phyloP scores from a whole-genome alignment of 2,329 filamentous ascomycete genomes.

The Exserohilum turcica region DNA sequence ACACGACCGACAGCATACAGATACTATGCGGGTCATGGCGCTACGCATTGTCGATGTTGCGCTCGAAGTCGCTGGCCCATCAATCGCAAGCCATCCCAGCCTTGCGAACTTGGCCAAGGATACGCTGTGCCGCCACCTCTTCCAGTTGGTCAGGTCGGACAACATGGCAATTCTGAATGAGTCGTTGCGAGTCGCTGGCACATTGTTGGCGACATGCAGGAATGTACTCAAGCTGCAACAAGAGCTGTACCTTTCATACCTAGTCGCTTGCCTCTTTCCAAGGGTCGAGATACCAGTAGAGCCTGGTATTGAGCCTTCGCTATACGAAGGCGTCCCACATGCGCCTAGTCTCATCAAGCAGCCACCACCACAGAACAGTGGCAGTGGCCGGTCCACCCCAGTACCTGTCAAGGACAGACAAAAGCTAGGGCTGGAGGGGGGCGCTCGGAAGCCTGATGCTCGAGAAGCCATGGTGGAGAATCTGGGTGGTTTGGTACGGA shows the following conservation, averaged over 20 bases:
- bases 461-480: conserved; percentile 98
- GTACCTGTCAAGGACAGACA: conserved; percentile 91
- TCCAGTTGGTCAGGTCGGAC: conserved; percentile 94
- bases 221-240: conserved; percentile 93
- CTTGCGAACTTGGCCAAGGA: conserved; percentile 89
- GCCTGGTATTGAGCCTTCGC: conserved; percentile 82
- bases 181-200: conserved; percentile 88
- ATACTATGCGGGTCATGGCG: conserved; percentile 96
- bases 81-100: conserved; percentile 89
- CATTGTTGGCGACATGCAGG: conserved; percentile 86
- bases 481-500: conserved; percentile 85
- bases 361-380: conserved; percentile 65
- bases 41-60: conserved; percentile 96
- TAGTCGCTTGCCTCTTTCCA: conserved; percentile 92
- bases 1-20: conserved; percentile 88
- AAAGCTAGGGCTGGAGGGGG: conserved; percentile 89
- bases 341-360: conserved; percentile 85
- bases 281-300: conserved; percentile 93
- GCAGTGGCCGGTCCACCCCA: conserved; percentile 85
- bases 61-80: conserved; percentile 92
- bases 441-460: conserved; percentile 88
- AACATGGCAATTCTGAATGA: conserved; percentile 95
- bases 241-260: conserved; percentile 91
- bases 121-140: conserved; percentile 88
- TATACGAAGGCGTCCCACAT: conserved; percentile 93